phyloP scores from a whole-genome alignment of 768 basidiomycete genomes.

The Gloeopeniophorella convolvens region DNA sequence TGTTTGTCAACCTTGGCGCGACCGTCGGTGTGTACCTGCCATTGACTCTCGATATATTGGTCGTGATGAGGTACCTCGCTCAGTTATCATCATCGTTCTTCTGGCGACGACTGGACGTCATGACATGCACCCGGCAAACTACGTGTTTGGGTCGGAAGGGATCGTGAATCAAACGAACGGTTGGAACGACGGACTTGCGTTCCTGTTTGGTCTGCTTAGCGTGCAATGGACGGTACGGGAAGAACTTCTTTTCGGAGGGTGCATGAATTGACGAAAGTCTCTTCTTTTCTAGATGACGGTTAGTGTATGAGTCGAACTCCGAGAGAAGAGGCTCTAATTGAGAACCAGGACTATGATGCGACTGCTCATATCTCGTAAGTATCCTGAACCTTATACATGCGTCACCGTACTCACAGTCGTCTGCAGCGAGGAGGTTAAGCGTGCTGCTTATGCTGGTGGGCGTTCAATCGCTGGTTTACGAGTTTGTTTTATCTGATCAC shows the following conservation, averaged over 20 bases:
- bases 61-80: background rate
- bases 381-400: background rate
- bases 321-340: no score
- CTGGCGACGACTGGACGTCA: constrained; percentile 64
- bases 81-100: constrained; percentile 81
- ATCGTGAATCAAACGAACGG: constrained; percentile 76
- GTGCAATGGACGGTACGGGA: constrained; percentile 82
- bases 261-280: background rate
- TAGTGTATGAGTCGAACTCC: no score
- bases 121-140: constrained; percentile 75
- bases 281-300: constrained; percentile 46
- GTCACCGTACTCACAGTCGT: background rate
- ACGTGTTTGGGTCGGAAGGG: constrained; percentile 75
- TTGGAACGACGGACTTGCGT: constrained; percentile 72
- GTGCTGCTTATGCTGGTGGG: constrained; percentile 69
- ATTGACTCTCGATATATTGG: background rate
- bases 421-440: constrained; percentile 66
- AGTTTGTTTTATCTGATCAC: background rate
- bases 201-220: constrained; percentile 76
- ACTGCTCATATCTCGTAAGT: constrained; percentile 77
- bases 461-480: background rate
- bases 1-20: constrained; percentile 83
- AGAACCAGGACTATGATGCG: constrained; percentile 65
- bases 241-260: background rate
- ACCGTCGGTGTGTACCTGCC: constrained; percentile 46